Conservation (phyloP, 768 basidiomycete genomes). For the Butyriboletus loyo region DNA sequence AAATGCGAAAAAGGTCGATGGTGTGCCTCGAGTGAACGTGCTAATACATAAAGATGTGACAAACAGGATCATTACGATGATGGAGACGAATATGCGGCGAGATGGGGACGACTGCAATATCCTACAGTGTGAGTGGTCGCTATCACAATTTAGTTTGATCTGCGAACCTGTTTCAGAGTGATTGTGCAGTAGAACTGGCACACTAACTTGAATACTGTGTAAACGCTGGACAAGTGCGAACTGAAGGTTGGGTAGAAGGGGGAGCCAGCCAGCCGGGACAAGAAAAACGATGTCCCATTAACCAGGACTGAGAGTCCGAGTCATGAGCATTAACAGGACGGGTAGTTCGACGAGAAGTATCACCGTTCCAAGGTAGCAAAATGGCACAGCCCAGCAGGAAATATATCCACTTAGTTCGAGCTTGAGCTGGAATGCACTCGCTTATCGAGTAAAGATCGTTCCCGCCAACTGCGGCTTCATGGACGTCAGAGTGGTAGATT, state of each 20-base stretch:
- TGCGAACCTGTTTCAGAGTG: not conserved
- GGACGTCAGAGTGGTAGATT: not conserved
- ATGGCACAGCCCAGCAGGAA: constrained; percentile 2
- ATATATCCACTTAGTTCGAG: not conserved
- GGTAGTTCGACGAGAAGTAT: not conserved
- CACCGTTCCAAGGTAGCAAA: not conserved
- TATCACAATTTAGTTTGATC: not conserved
- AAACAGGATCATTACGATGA: not conserved
- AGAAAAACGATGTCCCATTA: not conserved
- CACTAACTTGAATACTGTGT: not conserved
- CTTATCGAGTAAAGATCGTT: not conserved
- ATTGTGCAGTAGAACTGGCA: not conserved
- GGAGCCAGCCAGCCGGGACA: not conserved
- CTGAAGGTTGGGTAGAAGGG: not conserved
- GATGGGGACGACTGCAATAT: not conserved
- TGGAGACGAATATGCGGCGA: not conserved
- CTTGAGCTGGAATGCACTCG: not conserved
- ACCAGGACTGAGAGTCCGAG: not conserved
- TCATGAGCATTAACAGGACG: not conserved
- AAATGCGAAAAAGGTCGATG: not conserved
- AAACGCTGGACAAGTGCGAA: not conserved
- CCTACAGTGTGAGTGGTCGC: not conserved
- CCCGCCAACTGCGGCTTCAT: not conserved
- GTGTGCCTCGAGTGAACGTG: not conserved
- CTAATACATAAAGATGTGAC: not conserved